These are phyloP conservation scores for Cladosporium sp. DNA, from an alignment of 2,329 filamentous ascomycete genomes.

Conservation along the genomic window DNA sequence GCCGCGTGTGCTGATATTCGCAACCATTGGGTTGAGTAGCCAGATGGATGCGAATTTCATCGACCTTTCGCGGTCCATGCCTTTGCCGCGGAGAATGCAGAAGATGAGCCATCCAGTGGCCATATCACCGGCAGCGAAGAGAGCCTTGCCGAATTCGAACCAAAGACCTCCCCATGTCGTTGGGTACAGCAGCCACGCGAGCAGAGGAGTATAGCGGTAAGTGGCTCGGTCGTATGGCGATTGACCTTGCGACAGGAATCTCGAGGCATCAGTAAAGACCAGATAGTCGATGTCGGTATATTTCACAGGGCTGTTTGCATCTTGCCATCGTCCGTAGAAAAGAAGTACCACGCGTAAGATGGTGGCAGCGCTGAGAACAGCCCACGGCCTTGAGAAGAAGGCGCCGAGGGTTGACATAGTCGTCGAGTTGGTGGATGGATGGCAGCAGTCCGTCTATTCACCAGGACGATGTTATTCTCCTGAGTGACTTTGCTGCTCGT, in stretches of 20 bases:
- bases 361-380: constrained; percentile 44
- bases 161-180: constrained; percentile 60
- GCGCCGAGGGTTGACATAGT: neutral
- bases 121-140: constrained; percentile 81
- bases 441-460: no score
- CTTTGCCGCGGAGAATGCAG: constrained; percentile 48
- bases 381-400: constrained; percentile 24
- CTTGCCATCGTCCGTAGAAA: constrained; percentile 87
- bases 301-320: constrained; percentile 85
- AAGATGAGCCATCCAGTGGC: constrained; percentile 76
- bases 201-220: constrained; percentile 91
- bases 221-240: constrained; percentile 88
- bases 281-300: constrained; percentile 99
- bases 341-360: constrained; percentile 69
- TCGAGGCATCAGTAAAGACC: constrained; percentile 93
- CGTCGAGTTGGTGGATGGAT: neutral
- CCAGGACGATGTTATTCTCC: no score
- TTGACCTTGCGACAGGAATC: constrained; percentile 61
- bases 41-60: constrained; percentile 79
- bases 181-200: constrained; percentile 86
- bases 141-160: constrained; percentile 80
- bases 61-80: constrained; percentile 46
- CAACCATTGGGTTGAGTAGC: constrained; percentile 97
- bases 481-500: no score
- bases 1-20: constrained; percentile 89